Evolutionary conservation across 768 basidiomycete genomes (phyloP).

Genomic region (Lenzites betulinus): DNA sequence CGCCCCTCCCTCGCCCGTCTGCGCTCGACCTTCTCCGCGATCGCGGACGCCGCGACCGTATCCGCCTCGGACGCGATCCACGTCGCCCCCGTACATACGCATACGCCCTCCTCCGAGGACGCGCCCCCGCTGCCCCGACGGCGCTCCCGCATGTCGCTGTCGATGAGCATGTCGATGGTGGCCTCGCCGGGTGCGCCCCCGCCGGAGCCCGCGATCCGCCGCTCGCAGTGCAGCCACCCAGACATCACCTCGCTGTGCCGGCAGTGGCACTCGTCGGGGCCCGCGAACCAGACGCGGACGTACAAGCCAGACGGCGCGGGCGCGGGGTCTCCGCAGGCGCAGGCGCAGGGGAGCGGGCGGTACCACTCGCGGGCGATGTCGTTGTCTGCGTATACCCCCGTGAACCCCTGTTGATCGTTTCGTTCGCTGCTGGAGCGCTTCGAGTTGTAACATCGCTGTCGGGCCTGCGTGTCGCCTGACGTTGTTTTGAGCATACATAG

Average conservation of each 20-base stretch:
- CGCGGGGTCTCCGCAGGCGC: background rate
- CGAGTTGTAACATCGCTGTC: too few relatives aligned
- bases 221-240: slow-evolving; percentile 51
- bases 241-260: slow-evolving; percentile 61
- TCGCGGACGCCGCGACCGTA: slow-evolving; percentile 22
- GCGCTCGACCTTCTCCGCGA: slow-evolving; percentile 25
- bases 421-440: background rate
- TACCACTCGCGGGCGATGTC: slow-evolving; percentile 6
- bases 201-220: slow-evolving; percentile 52
- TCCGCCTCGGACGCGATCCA: slow-evolving; percentile 17
- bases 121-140: slow-evolving; percentile 2
- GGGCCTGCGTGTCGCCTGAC: too few relatives aligned
- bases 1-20: slow-evolving; percentile 19
- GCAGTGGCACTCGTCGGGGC: slow-evolving; percentile 57
- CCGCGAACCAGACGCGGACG: slow-evolving; percentile 58
- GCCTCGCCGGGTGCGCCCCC: slow-evolving; percentile 37
- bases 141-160: slow-evolving; percentile 19
- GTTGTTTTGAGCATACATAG: too few relatives aligned
- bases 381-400: background rate
- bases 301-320: slow-evolving; percentile 37
- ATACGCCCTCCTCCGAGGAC: slow-evolving; percentile 2
- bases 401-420: background rate
- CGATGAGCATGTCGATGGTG: slow-evolving; percentile 42
- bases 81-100: slow-evolving; percentile 3
- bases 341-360: background rate